Evolutionary conservation across 2,329 filamentous ascomycete species (phyloP).

Genomic region (Pseudogymnoascus sp.): DNA sequence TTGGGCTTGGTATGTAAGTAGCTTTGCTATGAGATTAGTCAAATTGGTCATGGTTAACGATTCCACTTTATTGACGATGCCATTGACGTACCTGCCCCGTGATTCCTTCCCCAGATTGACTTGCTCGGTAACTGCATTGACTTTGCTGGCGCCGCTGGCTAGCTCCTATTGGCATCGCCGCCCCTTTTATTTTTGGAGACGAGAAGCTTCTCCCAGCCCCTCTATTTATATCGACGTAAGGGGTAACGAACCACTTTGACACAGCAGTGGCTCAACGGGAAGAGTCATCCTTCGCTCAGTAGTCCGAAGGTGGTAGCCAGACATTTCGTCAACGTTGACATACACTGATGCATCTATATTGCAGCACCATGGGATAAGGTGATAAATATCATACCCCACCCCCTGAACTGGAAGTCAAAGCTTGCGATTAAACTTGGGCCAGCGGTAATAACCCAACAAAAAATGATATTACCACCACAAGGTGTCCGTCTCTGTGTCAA

Average conservation of each 20-base stretch:
- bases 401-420: neutral
- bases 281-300: neutral
- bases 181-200: neutral
- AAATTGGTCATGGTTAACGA: constrained; percentile 21
- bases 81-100: neutral
- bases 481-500: neutral
- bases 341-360: neutral
- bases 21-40: neutral
- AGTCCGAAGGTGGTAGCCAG: neutral
- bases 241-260: neutral
- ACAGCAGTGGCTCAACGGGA: neutral
- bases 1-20: neutral
- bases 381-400: neutral
- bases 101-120: neutral
- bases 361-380: neutral
- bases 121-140: neutral
- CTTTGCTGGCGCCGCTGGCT: neutral
- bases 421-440: neutral
- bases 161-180: neutral
- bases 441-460: neutral
- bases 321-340: neutral
- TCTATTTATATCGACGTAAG: neutral
- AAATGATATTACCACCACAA: neutral
- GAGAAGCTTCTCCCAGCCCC: neutral
- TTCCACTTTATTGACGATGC: neutral